phyloP scores from a whole-genome alignment of 768 basidiomycete genomes.

The Tylopilus cervinicoccineus region DNA sequence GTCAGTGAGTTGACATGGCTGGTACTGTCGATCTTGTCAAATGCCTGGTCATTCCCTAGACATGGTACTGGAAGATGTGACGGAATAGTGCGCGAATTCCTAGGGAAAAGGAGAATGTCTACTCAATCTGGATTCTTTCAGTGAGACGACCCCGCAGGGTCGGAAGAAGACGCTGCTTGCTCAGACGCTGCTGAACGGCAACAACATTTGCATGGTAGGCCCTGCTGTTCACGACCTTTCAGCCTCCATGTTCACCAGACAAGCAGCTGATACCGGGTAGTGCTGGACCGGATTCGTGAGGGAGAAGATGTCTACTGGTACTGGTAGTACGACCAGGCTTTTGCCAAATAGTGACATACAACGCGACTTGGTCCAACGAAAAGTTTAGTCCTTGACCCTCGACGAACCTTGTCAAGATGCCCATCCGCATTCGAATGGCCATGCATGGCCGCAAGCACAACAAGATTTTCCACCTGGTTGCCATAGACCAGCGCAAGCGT shows the following conservation, averaged over 20 bases:
- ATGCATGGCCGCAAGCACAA: slow-evolving; percentile 74
- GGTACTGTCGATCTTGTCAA: neutral
- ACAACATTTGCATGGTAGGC: slow-evolving; percentile 94
- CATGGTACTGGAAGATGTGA: slow-evolving; percentile 95
- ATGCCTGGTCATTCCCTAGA: slow-evolving; percentile 40
- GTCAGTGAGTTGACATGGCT: slow-evolving; percentile 73
- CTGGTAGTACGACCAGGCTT: neutral
- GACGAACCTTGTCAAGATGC: slow-evolving; percentile 46
- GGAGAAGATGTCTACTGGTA: neutral
- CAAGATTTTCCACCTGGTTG: slow-evolving; percentile 83
- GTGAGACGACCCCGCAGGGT: slow-evolving; percentile 83
- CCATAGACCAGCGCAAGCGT: slow-evolving; percentile 63
- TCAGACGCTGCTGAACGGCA: slow-evolving; percentile 89
- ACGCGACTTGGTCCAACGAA: neutral
- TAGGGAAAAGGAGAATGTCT: neutral
- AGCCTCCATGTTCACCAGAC: slow-evolving; percentile 3
- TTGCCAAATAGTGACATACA: slow-evolving; percentile 28
- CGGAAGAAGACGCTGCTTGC: slow-evolving; percentile 76
- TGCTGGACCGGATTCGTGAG: slow-evolving; percentile 51
- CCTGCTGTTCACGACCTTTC: neutral
- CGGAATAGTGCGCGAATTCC: slow-evolving; percentile 72
- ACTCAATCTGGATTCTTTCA: slow-evolving; percentile 29
- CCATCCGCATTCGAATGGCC: slow-evolving; percentile 81
- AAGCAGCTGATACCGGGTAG: slow-evolving; percentile 66
- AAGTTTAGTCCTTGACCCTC: neutral